Conservation (phyloP, 2,329 filamentous ascomycete genomes). For the Plenodomus tracheiphilus region DNA sequence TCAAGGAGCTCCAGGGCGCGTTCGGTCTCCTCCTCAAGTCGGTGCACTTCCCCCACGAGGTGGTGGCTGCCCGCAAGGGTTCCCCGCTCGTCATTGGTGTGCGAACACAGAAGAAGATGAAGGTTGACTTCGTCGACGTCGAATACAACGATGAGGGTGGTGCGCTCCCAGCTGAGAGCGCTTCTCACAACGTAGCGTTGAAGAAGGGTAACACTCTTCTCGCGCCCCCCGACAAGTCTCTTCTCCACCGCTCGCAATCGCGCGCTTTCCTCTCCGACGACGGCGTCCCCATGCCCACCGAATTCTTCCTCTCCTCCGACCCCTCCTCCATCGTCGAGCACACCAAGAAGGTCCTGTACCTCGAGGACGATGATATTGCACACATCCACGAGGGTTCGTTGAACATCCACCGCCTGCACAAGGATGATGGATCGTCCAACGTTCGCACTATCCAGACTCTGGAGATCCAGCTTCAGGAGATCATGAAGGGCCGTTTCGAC, state of each 20-base stretch:
- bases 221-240: slow-evolving; percentile 93
- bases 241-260: slow-evolving; percentile 97
- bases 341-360: slow-evolving; percentile 99
- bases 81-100: slow-evolving; percentile 97
- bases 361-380: slow-evolving; percentile 99
- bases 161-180: slow-evolving; percentile 84
- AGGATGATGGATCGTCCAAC: slow-evolving; percentile 95
- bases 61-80: slow-evolving; percentile 97
- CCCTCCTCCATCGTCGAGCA: slow-evolving; percentile 98
- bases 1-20: slow-evolving; percentile 96
- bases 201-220: slow-evolving; percentile 75
- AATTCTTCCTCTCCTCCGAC: slow-evolving; percentile 99
- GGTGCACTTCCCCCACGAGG: slow-evolving; percentile 96
- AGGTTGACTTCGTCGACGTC: slow-evolving; percentile 99
- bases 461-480: slow-evolving; percentile 98
- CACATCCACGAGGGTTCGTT: slow-evolving; percentile 99
- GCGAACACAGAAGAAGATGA: slow-evolving; percentile 97
- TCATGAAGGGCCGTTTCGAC: slow-evolving; percentile 99
- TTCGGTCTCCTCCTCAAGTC: slow-evolving; percentile 98
- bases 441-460: slow-evolving; percentile 98
- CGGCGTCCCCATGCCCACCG: slow-evolving; percentile 94
- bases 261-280: slow-evolving; percentile 99
- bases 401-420: slow-evolving; percentile 97
- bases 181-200: slow-evolving; percentile 92
- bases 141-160: slow-evolving; percentile 86